Conservation (phyloP, 495 filamentous ascomycete genomes). For the Penicillium silybi region DNA sequence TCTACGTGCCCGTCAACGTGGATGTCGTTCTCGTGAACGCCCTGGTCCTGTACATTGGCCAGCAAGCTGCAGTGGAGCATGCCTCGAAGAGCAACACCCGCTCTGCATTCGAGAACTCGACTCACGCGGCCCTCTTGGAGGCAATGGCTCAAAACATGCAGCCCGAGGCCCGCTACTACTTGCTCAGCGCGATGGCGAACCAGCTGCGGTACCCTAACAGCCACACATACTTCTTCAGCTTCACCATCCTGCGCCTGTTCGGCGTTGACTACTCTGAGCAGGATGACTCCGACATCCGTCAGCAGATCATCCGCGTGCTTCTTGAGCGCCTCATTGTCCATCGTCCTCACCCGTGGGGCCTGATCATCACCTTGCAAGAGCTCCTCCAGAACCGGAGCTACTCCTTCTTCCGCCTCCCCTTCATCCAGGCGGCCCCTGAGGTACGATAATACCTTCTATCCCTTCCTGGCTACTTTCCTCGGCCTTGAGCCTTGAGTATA, state of each 20-base stretch:
- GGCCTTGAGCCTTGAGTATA: background rate
- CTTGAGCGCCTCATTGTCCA: constrained; percentile 84
- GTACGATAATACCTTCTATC: constrained; percentile 41
- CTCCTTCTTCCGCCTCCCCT: constrained; percentile 87
- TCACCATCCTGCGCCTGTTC: constrained; percentile 82
- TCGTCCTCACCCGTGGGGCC: constrained; percentile 93
- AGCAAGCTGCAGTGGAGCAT: constrained; percentile 57
- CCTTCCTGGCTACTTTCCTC: background rate
- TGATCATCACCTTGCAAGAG: constrained; percentile 87
- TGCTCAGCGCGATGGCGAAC: constrained; percentile 81
- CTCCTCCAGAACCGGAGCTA: constrained; percentile 85
- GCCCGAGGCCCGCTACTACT: constrained; percentile 78
- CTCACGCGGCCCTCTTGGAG: constrained; percentile 71
- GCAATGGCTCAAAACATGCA: constrained; percentile 67
- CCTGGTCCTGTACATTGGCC: constrained; percentile 76
- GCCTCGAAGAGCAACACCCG: constrained; percentile 53
- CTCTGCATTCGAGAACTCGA: constrained; percentile 65
- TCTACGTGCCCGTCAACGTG: constrained; percentile 57
- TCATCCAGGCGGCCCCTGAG: constrained; percentile 83
- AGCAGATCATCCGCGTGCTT: constrained; percentile 84
- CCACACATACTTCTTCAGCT: constrained; percentile 90
- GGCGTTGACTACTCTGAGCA: constrained; percentile 71
- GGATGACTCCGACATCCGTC: constrained; percentile 75
- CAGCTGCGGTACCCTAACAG: constrained; percentile 87
- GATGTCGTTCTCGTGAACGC: constrained; percentile 73